Percentiles rank a stretch among this genome's conserved stretches.
phyloP scores from a whole-genome alignment of 1,139 yeast genomes.

The Diutina mesorugosa region DNA sequence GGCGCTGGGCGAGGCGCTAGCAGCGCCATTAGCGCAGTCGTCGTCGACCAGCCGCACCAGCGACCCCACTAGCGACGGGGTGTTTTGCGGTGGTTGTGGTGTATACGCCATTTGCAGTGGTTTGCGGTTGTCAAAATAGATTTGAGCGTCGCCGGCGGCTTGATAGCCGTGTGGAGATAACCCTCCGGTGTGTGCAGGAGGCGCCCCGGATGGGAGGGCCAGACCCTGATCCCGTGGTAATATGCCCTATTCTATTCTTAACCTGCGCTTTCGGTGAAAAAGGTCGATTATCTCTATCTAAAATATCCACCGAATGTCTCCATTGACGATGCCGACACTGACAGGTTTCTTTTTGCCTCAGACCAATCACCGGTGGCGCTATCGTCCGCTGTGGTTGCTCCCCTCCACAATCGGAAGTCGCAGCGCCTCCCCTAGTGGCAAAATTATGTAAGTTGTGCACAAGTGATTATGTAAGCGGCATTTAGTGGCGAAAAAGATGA shows the following conservation, averaged over 20 bases:
- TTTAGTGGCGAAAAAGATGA: no score
- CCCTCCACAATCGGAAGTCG: neutral
- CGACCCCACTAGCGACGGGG: slow-evolving; percentile 44
- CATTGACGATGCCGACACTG: neutral
- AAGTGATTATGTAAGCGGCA: no score
- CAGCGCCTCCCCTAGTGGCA: no score
- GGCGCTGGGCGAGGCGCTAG: neutral
- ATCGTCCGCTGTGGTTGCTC: neutral
- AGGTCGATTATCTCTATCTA: no score
- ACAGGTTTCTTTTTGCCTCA: neutral
- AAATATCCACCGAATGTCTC: no score
- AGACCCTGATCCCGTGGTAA: no score
- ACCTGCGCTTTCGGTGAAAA: no score
- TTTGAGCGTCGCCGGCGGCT: neutral
- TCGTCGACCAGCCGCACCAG: slow-evolving; percentile 41
- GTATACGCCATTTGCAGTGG: neutral
- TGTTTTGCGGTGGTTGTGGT: neutral
- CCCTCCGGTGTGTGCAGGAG: neutral
- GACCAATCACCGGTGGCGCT: neutral
- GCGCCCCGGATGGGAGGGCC: neutral
- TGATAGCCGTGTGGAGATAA: neutral
- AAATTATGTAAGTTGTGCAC: no score
- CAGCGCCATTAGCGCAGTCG: slow-evolving; percentile 12
- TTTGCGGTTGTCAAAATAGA: neutral
- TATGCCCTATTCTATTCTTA: no score